Percentiles rank a stretch among this genome's conserved stretches.
Conservation (phyloP, 345 rosid genomes). For the Iberis pinnata region DNA sequence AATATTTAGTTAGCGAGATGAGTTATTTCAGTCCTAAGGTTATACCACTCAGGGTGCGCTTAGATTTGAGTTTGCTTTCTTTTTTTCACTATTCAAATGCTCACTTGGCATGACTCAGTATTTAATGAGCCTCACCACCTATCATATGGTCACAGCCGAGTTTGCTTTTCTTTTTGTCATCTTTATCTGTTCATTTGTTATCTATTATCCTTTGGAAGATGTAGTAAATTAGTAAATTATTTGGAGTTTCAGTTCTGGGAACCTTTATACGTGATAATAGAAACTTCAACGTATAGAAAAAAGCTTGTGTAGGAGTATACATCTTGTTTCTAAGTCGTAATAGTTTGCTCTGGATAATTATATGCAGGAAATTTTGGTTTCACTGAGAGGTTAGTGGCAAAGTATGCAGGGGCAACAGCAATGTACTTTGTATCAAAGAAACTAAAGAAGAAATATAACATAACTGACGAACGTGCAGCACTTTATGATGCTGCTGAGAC, state of each 20-base stretch:
- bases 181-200: background rate
- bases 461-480: conserved; percentile 78
- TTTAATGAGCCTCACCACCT: background rate
- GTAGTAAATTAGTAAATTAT: background rate
- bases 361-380: conserved; percentile 78
- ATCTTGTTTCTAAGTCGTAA: background rate
- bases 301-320: background rate
- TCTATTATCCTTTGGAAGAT: background rate
- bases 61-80: too few species aligned
- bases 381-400: conserved; percentile 70
- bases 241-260: background rate
- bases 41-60: too few species aligned
- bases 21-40: background rate
- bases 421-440: conserved; percentile 93
- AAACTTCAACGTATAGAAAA: too few species aligned
- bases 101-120: too few species aligned
- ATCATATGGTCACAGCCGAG: background rate
- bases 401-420: conserved; percentile 85
- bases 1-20: background rate
- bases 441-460: conserved; percentile 81
- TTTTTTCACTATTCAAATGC: too few species aligned
- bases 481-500: conserved; percentile 86
- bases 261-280: background rate
- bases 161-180: background rate
- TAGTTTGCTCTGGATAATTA: background rate